Percentiles rank a stretch among this genome's conserved stretches.
Conservation (phyloP, 176 grass and related monocot genomes). For the Phoenix dactylifera region DNA sequence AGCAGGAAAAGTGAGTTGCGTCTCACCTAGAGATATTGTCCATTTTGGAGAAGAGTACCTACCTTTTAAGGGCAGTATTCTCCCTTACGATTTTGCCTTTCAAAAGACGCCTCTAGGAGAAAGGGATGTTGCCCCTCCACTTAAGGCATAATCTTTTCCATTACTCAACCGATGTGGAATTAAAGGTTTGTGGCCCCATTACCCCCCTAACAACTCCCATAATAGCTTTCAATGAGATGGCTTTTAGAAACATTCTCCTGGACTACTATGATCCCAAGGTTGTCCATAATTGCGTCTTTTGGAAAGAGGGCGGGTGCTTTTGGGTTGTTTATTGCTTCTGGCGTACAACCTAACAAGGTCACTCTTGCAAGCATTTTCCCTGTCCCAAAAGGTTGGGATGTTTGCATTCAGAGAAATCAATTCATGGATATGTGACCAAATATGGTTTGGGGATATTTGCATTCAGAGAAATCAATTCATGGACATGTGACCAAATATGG, state of each 20-base stretch:
- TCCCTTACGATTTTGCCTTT: too few species aligned
- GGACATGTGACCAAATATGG: conserved; percentile 47
- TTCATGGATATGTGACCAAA: conserved; percentile 57
- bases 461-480: conserved; percentile 38
- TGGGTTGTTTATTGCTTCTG: conserved; percentile 11
- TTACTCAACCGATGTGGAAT: too few species aligned
- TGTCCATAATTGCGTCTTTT: conserved; percentile 48
- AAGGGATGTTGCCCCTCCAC: too few species aligned
- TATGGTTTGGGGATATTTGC: conserved; percentile 34
- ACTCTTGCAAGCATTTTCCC: conserved; percentile 75
- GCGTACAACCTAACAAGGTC: conserved; percentile 42
- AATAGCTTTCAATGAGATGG: conserved; percentile 43
- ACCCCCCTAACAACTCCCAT: not conserved
- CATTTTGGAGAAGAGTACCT: too few species aligned
- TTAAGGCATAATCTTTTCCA: too few species aligned
- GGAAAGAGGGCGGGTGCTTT: conserved; percentile 36
- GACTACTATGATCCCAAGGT: conserved; percentile 81
- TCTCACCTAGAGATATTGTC: too few species aligned
- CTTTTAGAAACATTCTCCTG: conserved; percentile 52
- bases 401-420: conserved; percentile 27
- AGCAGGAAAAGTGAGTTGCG: too few species aligned
- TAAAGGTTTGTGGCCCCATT: too few species aligned
- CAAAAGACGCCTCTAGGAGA: too few species aligned
- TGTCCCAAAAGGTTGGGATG: conserved; percentile 31
- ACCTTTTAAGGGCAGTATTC: too few species aligned